Percentiles rank a stretch among this genome's conserved stretches.
phyloP scores from a whole-genome alignment of 2,329 filamentous ascomycete genomes.

The Colletotrichum filicis region DNA sequence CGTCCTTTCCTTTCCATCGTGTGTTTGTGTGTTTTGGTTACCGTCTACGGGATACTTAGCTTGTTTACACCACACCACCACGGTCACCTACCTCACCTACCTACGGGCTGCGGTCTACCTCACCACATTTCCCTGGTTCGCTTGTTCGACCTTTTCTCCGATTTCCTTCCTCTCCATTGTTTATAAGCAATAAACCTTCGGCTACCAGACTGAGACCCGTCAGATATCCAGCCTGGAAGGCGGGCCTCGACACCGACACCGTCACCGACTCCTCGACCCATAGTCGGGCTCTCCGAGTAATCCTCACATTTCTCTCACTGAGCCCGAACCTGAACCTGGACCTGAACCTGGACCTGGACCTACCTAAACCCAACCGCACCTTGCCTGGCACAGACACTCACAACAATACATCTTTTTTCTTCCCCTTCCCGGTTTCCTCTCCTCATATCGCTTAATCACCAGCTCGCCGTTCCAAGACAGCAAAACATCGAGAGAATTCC shows the following conservation, averaged over 20 bases:
- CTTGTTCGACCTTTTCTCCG: not conserved
- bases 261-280: constrained; percentile 1
- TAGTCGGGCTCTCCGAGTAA: constrained; percentile 8
- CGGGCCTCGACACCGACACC: not conserved
- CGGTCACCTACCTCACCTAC: not conserved
- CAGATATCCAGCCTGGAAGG: not conserved
- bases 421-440: not conserved
- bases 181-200: not conserved
- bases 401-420: not conserved
- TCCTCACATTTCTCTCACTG: not conserved
- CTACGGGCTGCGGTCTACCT: not conserved
- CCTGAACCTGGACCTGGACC: not conserved
- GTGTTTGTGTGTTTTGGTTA: not conserved
- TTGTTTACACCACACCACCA: constrained; percentile 2
- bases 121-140: not conserved
- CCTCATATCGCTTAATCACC: not conserved
- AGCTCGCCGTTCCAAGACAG: not conserved
- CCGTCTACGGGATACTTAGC: not conserved
- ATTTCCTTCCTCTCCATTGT: not conserved
- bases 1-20: not conserved
- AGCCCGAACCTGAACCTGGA: not conserved
- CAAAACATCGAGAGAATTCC: not conserved
- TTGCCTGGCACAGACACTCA: not conserved
- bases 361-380: not conserved
- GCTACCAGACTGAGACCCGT: not conserved